Evolutionary conservation across 148 eudicot genomes (phyloP).

Genomic region (Chenopodium suecicum): DNA sequence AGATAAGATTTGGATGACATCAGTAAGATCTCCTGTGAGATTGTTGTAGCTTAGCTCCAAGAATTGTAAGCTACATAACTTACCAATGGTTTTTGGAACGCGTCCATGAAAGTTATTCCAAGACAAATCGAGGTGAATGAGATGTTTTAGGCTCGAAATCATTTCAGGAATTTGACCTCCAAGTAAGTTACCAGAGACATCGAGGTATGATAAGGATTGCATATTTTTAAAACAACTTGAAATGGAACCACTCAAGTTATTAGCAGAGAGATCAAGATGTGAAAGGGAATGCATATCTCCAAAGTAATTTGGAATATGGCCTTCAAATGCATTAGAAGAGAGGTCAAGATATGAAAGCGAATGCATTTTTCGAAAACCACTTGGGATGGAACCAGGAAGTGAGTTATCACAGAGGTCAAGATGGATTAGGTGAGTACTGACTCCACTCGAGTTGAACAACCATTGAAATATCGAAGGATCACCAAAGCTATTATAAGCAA

Average conservation of each 20-base stretch:
- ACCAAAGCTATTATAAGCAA: not conserved
- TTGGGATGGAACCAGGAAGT: slow-evolving; percentile 8
- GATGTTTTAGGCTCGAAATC: slow-evolving; percentile 11
- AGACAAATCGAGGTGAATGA: slow-evolving; percentile 5
- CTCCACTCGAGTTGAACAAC: slow-evolving; percentile 20
- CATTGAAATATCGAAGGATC: slow-evolving; percentile 22
- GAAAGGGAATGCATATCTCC: slow-evolving; percentile 16
- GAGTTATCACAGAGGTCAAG: slow-evolving; percentile 9
- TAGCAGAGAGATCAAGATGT: slow-evolving; percentile 21
- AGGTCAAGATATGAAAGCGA: slow-evolving; percentile 26
- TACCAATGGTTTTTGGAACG: slow-evolving; percentile 2
- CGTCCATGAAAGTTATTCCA: slow-evolving; percentile 10
- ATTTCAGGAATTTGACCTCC: slow-evolving; percentile 4
- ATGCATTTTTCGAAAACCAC: not conserved
- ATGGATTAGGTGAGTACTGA: not conserved
- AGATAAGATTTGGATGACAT: slow-evolving; percentile 17
- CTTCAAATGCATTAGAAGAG: not conserved
- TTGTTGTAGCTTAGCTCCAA: not conserved
- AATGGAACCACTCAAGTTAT: slow-evolving; percentile 2
- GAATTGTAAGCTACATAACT: slow-evolving; percentile 3
- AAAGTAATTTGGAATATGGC: slow-evolving; percentile 19
- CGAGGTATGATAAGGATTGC: not conserved
- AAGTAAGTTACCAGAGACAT: not conserved
- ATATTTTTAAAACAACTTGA: not conserved
- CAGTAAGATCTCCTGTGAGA: not conserved